Percentiles rank a stretch among this genome's conserved stretches.
These are phyloP conservation scores for Clonostachys chloroleuca DNA, from an alignment of 2,329 filamentous ascomycete species.

Conservation along the genomic window DNA sequence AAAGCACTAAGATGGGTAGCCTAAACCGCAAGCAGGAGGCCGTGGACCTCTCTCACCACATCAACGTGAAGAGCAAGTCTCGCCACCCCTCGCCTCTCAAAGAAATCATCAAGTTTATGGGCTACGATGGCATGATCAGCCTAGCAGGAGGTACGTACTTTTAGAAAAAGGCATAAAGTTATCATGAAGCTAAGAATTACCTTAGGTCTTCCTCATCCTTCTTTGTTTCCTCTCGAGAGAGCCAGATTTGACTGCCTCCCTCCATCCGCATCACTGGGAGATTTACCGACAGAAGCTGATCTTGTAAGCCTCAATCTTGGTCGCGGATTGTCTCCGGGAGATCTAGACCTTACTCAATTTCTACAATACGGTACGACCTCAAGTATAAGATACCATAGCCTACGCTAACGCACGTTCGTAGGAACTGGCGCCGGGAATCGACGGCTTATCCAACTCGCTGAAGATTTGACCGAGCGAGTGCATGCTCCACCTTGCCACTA, in stretches of 20 bases:
- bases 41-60: conserved; percentile 20
- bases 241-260: conserved; percentile 6
- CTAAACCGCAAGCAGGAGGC: not conserved
- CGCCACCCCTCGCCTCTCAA: conserved; percentile 22
- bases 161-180: not conserved
- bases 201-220: conserved; percentile 18
- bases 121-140: conserved; percentile 23
- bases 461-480: conserved; percentile 11
- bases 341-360: conserved; percentile 9
- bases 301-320: conserved; percentile 2
- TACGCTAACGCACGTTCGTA: not conserved
- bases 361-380: conserved; percentile 8
- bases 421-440: conserved; percentile 10
- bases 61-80: conserved; percentile 18
- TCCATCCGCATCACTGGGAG: conserved; percentile 1
- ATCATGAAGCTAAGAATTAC: not conserved
- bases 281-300: not conserved
- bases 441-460: conserved; percentile 6
- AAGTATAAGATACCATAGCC: not conserved
- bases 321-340: conserved; percentile 1
- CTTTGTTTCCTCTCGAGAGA: conserved; percentile 15
- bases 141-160: conserved; percentile 16
- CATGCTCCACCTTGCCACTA: conserved; percentile 11
- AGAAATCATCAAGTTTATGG: conserved; percentile 25
- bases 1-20: too few relatives aligned